Percentiles rank a stretch among this genome's conserved stretches.
These are phyloP conservation scores for Nyctanthes arbortristis DNA, from an alignment of 257 asterid genomes.

Conservation along the genomic window DNA sequence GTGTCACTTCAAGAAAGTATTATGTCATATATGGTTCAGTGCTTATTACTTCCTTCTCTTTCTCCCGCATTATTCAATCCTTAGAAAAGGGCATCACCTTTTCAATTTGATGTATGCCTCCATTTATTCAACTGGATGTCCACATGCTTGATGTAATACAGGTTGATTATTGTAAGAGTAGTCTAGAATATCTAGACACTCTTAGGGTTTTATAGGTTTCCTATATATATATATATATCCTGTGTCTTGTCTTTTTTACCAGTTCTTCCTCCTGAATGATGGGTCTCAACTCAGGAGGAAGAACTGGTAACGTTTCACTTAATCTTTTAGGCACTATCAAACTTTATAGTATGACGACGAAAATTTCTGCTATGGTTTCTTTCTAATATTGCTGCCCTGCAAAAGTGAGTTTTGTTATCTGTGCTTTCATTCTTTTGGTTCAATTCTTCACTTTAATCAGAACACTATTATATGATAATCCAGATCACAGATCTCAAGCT, in stretches of 20 bases:
- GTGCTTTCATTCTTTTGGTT: neutral
- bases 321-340: too few species aligned
- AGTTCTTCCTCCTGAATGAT: too few species aligned
- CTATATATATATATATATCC: too few species aligned
- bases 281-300: too few species aligned
- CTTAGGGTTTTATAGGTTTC: neutral
- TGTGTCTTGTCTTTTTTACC: too few species aligned
- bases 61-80: constrained; percentile 4
- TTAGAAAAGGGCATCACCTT: neutral
- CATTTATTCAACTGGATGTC: neutral
- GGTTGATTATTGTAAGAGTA: neutral
- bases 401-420: neutral
- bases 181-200: neutral
- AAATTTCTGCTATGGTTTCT: too few species aligned
- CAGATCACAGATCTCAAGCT: constrained; percentile 76
- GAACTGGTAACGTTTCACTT: too few species aligned
- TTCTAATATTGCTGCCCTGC: neutral
- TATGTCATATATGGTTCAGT: neutral
- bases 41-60: neutral
- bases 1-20: neutral
- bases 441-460: constrained; percentile 9
- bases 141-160: neutral
- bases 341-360: too few species aligned
- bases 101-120: neutral
- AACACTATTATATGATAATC: constrained; percentile 9